Evolutionary conservation across 768 basidiomycete genomes (phyloP).

Genomic region (Boletus rubescentipes): DNA sequence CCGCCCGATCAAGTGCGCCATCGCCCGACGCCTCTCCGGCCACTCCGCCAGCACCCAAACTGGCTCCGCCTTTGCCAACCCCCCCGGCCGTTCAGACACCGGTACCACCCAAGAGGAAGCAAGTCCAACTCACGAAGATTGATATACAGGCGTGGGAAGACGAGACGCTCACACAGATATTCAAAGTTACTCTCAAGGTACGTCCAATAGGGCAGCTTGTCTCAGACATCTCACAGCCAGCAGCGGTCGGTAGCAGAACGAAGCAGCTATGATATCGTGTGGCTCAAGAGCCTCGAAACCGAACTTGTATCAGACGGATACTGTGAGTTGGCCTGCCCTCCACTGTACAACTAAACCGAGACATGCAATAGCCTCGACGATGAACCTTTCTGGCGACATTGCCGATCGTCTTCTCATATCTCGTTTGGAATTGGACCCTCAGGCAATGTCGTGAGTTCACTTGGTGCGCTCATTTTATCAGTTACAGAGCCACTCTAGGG

Average conservation of each 20-base stretch:
- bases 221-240: constrained; percentile 8
- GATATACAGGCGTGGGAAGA: constrained; percentile 71
- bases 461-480: constrained; percentile 1
- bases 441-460: constrained; percentile 60
- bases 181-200: constrained; percentile 82
- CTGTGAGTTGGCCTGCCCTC: constrained; percentile 30
- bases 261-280: constrained; percentile 68
- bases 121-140: constrained; percentile 41
- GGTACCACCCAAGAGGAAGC: constrained; percentile 50
- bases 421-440: constrained; percentile 76
- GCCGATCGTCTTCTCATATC: constrained; percentile 81
- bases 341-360: neutral
- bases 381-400: constrained; percentile 54
- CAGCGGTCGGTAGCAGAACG: constrained; percentile 60
- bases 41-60: constrained; percentile 30
- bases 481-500: constrained; percentile 38
- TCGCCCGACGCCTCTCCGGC: constrained; percentile 23
- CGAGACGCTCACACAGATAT: constrained; percentile 60
- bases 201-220: constrained; percentile 29
- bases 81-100: constrained; percentile 31
- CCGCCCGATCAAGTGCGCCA: constrained; percentile 37
- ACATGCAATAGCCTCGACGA: constrained; percentile 31
- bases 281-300: constrained; percentile 73
- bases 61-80: constrained; percentile 32
- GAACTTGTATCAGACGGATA: constrained; percentile 66